Base-by-base conservation (phyloP, 768 basidiomycete species). In the Mycena rebaudengoi region DNA sequence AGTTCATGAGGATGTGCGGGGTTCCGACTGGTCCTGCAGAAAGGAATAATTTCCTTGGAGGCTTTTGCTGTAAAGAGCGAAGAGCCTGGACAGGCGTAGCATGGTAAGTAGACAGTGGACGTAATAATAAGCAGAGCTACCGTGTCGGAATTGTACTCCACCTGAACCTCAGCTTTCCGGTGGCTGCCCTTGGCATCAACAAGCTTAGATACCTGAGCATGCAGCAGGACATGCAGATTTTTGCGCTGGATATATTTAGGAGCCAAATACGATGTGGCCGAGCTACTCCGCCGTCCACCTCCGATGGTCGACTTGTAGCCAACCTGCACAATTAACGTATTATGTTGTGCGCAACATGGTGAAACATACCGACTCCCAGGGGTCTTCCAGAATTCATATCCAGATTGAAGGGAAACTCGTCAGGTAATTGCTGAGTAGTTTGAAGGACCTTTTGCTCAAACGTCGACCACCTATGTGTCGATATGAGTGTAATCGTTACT, bases 21-120 rank as follows among this genome's bases (percentile, higher is more conserved):
- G 76, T 76, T 11, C 73, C 75, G 51, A 76, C 66, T 1, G 75
- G 50, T 10, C 78, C 78, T 5, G 73, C 76, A 3, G 76, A 75
- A 14, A 78, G 60, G n/a, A 21, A 78, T 74, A 26, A 79, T 54
- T 45, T 79, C 78, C 39, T 73, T 76, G 7, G 18, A 23, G 0
- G 78, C 77, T 8, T 44, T 61, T 4, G 73, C 60, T 21, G 43
- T 33, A 39, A 35, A 60, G 16, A 29, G 52, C 29, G 30, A 39
- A 6, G 40, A 11, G 7, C 40, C 50, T 43, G 48, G 10, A 14
- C 16, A 4, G n/a, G 35, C n/a, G 35, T 18, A 32, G 35, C 1
- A 21, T n/a, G n/a, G n/a, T n/a, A n/a, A n/a, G 11, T 21, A 28
- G 40, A 14, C 23, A 46, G 41, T 21, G 33, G 13, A 0, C 20